These are phyloP conservation scores for Scleromitrula shiraiana DNA, from an alignment of 2,329 filamentous ascomycete species.

Conservation along the genomic window DNA sequence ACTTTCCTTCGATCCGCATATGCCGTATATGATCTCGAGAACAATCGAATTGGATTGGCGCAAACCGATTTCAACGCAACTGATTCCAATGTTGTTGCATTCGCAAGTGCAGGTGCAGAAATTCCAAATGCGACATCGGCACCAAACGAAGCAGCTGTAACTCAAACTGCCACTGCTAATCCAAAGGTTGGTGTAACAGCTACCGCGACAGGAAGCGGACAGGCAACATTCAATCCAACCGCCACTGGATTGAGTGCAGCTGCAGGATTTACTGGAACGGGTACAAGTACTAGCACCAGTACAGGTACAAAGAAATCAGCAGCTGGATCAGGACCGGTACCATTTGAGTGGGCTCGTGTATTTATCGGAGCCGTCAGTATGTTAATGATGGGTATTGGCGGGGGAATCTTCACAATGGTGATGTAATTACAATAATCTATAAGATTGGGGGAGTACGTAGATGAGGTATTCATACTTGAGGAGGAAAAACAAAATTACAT, in stretches of 20 bases:
- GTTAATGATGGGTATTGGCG: constrained; percentile 22
- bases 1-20: constrained; percentile 48
- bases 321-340: constrained; percentile 16
- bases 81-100: constrained; percentile 26
- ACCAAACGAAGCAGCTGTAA: constrained; percentile 18
- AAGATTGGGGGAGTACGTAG: too few species aligned
- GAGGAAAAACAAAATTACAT: background rate
- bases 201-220: constrained; percentile 12
- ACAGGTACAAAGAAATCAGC: constrained; percentile 23
- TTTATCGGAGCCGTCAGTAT: constrained; percentile 17
- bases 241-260: constrained; percentile 24
- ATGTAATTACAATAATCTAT: background rate
- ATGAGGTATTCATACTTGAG: too few species aligned
- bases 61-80: constrained; percentile 39
- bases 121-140: constrained; percentile 24
- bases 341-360: constrained; percentile 24
- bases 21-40: constrained; percentile 45
- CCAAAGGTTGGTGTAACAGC: constrained; percentile 17
- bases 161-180: constrained; percentile 24
- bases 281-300: constrained; percentile 5
- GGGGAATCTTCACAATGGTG: constrained; percentile 18
- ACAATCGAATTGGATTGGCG: constrained; percentile 42
- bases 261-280: constrained; percentile 20
- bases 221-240: constrained; percentile 23
- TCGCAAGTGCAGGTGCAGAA: constrained; percentile 22